Base-by-base conservation (phyloP, 208 protist genomes). In the Crithidia fasciculata region DNA sequence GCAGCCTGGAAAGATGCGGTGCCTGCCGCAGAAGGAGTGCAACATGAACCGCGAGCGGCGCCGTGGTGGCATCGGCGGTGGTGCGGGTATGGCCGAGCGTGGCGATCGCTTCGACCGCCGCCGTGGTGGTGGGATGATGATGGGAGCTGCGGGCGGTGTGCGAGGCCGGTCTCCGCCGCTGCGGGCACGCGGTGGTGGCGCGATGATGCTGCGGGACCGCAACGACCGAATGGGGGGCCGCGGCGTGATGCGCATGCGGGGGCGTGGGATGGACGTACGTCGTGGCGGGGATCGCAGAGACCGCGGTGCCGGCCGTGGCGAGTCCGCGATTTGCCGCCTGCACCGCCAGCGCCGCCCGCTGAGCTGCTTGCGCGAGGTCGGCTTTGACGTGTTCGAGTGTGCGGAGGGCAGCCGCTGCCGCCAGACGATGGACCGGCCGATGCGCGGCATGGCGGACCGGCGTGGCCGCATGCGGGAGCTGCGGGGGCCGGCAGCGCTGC, bases 291-390 rank as follows among this genome's bases (percentile, higher is more conserved):
- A 55, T 62, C 85, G 43, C 62, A 76, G 65, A 74, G 81, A 72
- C 54, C 79, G 63, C 68, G 91, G 74, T 78, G 85, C 52, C 88
- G 82, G 53, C 63, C 63, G 16, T 43, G 80, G 45, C 82, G 87
- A 71, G 83, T 90, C 61, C 16, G 83, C 73, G 40, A 53, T 85
- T 45, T 96, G 92, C 80, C 78, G 82, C 67, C 36, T 90, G 56
- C 92, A 96, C 65, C 84, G 87, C 47, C 82, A 85, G 18, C 74
- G 82, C 7, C 89, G 92, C 58, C 87, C 85, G 39, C 57, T 82
- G 19, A 18, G 75, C 57, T 82, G 91, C 36, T 93, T 95, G 92
- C 77, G 81, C n/a, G 81, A 94, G 72, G 87, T 95, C 16, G 82
- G 81, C 39, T 63, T 69, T 6, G 88, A 86, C 1, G 81, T 91